Percentiles rank a stretch among this genome's conserved stretches.
These are phyloP conservation scores for Gossypium lobatum DNA, from an alignment of 441 rosid species.

Conservation along the genomic window DNA sequence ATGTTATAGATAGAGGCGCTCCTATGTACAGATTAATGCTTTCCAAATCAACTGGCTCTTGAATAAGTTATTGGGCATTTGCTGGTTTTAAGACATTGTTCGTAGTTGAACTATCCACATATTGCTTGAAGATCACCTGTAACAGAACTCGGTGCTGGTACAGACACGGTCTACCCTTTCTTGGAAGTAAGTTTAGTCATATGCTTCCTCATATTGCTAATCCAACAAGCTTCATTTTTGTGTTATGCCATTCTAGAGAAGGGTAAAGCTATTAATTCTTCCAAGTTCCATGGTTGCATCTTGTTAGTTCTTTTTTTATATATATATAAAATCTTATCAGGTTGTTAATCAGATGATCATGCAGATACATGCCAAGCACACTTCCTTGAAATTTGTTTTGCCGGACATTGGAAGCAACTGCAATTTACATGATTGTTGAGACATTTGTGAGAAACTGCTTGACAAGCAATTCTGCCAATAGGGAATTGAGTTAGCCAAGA, in stretches of 20 bases:
- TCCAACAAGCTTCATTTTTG: not conserved
- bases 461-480: not conserved
- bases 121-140: not conserved
- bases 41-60: slow-evolving; percentile 24
- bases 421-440: not conserved
- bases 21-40: slow-evolving; percentile 67
- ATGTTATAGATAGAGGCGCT: slow-evolving; percentile 46
- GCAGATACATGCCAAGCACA: not conserved
- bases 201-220: not conserved
- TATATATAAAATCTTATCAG: too few species aligned
- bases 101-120: not conserved
- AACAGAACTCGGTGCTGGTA: not conserved
- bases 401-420: not conserved
- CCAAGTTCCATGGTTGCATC: not conserved
- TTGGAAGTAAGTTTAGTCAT: not conserved
- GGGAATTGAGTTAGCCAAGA: not conserved
- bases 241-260: not conserved
- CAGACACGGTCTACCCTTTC: not conserved
- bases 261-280: not conserved
- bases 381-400: not conserved
- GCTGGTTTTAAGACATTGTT: not conserved
- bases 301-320: not conserved
- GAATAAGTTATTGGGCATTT: not conserved
- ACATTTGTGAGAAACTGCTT: not conserved
- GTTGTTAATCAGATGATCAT: not conserved